phyloP scores from a whole-genome alignment of 2,329 filamentous ascomycete species.

The Hypoxylon sp. region DNA sequence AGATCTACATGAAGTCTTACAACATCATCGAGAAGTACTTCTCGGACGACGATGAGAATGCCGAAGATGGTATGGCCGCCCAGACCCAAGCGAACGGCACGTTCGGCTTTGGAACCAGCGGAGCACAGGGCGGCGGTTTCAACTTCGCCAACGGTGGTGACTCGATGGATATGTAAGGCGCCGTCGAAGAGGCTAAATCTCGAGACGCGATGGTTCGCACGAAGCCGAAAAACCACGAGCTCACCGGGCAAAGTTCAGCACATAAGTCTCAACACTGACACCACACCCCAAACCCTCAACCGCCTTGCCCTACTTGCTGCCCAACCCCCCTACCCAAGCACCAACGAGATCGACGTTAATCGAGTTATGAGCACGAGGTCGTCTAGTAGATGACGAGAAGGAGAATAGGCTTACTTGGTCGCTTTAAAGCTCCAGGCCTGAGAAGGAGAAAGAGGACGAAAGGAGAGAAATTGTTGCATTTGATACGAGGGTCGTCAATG shows the following conservation, averaged over 20 bases:
- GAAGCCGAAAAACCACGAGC: conserved; percentile 32
- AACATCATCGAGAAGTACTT: conserved; percentile 99
- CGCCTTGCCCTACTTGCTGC: conserved; percentile 46
- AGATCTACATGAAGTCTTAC: conserved; percentile 99
- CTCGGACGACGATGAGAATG: conserved; percentile 96
- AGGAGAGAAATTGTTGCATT: conserved; percentile 42
- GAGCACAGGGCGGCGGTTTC: conserved; percentile 74
- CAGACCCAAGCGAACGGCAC: conserved; percentile 75
- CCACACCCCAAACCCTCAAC: conserved; percentile 36
- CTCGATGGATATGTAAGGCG: conserved; percentile 69
- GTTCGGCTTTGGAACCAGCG: conserved; percentile 79
- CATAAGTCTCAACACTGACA: conserved; percentile 41
- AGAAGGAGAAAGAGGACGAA: conserved; percentile 42
- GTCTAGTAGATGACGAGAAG: conserved; percentile 41
- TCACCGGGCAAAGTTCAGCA: conserved; percentile 33
- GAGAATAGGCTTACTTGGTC: conserved; percentile 62
- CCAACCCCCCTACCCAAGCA: conserved; percentile 41
- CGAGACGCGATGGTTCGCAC: conserved; percentile 11
- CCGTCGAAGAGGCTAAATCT: conserved; percentile 12
- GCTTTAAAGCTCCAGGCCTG: conserved; percentile 72
- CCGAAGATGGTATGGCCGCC: conserved; percentile 78
- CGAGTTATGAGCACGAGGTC: conserved; percentile 46
- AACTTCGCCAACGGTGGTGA: conserved; percentile 83
- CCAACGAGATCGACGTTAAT: conserved; percentile 46
- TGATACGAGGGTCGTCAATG: conserved; percentile 54